phyloP scores from a whole-genome alignment of 2,329 filamentous ascomycete genomes.

The Ophidiomyces ophidiicola region DNA sequence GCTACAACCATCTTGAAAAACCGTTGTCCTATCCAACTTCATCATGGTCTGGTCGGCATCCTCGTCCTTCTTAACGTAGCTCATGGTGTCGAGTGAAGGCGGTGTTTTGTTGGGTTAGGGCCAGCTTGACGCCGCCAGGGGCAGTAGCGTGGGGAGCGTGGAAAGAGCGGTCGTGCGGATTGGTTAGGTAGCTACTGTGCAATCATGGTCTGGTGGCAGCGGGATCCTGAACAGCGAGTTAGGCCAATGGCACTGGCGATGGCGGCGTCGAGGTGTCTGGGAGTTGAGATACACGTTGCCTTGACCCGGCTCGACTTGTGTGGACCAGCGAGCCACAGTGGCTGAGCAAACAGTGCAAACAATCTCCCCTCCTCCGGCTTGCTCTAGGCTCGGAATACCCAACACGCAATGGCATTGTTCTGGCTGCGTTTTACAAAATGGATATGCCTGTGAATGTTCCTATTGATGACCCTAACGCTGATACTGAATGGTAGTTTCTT shows the following conservation, averaged over 20 bases:
- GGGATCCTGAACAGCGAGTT: constrained; percentile 1
- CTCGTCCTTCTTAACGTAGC: constrained; percentile 98
- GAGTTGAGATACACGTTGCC: constrained; percentile 16
- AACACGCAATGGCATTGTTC: not conserved
- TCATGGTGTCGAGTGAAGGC: constrained; percentile 47
- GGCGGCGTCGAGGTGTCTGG: not conserved
- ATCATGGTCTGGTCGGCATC: constrained; percentile 87
- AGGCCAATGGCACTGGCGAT: not conserved
- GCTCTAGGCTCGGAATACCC: not conserved
- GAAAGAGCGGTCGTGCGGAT: constrained; percentile 18
- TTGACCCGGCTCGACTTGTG: constrained; percentile 11
- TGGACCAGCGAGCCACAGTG: constrained; percentile 15
- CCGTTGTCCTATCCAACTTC: constrained; percentile 93
- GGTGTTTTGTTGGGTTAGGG: constrained; percentile 2
- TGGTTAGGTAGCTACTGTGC: constrained; percentile 15
- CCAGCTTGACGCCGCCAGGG: constrained; percentile 8
- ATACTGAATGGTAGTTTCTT: constrained; percentile 75
- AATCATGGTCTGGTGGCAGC: constrained; percentile 11
- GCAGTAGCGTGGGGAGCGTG: constrained; percentile 9
- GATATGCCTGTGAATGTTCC: constrained; percentile 61
- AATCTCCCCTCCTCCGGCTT: too few relatives aligned
- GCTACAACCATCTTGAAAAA: constrained; percentile 85
- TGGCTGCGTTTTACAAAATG: constrained; percentile 26
- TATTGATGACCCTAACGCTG: constrained; percentile 87
- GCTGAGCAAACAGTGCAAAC: constrained; percentile 19